Percentiles rank a stretch among this genome's conserved stretches.
Conservation (phyloP, 1,139 yeast genomes). For the Arxiozyma bovina region DNA sequence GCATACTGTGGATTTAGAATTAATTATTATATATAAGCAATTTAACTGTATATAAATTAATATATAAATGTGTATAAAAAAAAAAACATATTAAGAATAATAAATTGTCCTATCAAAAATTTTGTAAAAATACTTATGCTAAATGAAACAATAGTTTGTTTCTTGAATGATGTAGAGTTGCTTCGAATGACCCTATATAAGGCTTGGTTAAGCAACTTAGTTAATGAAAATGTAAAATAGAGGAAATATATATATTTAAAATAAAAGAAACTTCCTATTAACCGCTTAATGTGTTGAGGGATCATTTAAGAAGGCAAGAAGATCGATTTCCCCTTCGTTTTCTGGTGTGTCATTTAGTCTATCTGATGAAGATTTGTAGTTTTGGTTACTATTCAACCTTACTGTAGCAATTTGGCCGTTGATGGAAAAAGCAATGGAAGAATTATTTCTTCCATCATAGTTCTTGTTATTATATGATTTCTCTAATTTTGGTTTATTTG, state of each 20-base stretch:
- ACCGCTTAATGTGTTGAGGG: constrained; percentile 2
- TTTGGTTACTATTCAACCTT: not conserved
- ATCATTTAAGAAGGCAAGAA: constrained; percentile 19
- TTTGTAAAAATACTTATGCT: not conserved
- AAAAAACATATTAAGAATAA: not conserved
- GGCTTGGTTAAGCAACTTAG: not conserved
- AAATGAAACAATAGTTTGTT: not conserved
- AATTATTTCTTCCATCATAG: not conserved
- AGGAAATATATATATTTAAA: not conserved
- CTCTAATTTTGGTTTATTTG: not conserved
- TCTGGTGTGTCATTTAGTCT: not conserved
- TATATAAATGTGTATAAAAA: too few species aligned
- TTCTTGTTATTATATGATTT: not conserved
- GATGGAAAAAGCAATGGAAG: not conserved
- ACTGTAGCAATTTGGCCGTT: not conserved
- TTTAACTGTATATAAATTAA: not conserved
- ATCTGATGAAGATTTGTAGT: not conserved
- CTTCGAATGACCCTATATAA: not conserved
- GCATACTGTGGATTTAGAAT: not conserved
- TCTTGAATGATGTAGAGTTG: not conserved
- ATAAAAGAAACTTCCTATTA: not conserved
- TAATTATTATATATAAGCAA: not conserved
- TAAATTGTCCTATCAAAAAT: not conserved
- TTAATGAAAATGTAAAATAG: not conserved
- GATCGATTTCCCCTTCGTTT: constrained; percentile 13